A percentile compares a stretch with the other conserved stretches of the same genome.
Evolutionary conservation across 306 rosid genomes (phyloP).

Genomic region (Senna tora): DNA sequence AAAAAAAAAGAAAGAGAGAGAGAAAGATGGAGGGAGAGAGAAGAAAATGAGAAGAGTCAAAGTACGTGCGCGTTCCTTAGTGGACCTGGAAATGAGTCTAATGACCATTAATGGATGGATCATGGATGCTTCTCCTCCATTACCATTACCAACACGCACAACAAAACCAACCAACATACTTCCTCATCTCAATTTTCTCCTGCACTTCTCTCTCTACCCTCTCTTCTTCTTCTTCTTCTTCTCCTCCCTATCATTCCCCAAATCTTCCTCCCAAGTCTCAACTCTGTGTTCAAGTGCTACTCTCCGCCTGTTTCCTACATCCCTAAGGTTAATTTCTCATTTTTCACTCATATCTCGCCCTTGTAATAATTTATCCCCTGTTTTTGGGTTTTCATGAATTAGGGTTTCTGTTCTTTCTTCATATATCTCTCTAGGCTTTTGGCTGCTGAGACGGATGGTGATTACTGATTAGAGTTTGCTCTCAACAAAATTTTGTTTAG

Average conservation of each 20-base stretch:
- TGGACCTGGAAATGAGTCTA: not conserved
- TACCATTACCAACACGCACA: not conserved
- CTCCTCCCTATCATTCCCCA: not conserved
- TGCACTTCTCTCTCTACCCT: not conserved
- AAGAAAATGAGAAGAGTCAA: not conserved
- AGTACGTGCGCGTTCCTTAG: not conserved
- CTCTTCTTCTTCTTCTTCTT: not conserved
- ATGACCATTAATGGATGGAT: no score
- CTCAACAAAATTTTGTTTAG: not conserved
- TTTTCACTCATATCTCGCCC: no score
- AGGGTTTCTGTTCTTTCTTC: conserved; percentile 30
- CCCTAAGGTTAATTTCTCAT: conserved; percentile 42
- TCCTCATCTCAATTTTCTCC: not conserved
- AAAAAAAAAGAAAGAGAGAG: no score
- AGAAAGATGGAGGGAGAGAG: no score
- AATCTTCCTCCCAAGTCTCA: not conserved
- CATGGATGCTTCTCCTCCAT: no score
- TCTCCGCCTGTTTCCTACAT: not conserved
- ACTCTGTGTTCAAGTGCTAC: not conserved
- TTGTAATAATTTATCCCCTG: no score
- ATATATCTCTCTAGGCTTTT: not conserved
- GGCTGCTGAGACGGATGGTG: not conserved
- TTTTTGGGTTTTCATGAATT: not conserved
- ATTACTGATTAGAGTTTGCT: not conserved
- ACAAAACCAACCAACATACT: no score